Evolutionary conservation across 2,329 filamentous ascomycete genomes (phyloP).

Genomic region (Paracoccidioides brasiliensis): DNA sequence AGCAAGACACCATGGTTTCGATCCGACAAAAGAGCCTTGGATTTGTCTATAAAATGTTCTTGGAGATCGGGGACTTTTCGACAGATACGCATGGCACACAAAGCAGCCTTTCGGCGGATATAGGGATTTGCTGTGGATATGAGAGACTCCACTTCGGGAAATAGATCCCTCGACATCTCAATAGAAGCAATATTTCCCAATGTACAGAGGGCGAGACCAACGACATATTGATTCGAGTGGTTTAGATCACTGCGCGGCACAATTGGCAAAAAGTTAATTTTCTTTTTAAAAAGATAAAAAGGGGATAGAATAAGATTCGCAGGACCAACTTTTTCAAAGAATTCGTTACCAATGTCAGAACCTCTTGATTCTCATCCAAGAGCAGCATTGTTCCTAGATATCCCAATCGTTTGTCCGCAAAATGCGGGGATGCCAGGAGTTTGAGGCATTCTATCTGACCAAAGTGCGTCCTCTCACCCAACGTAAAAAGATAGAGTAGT

Average conservation of each 20-base stretch:
- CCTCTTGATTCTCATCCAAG: slow-evolving; percentile 96
- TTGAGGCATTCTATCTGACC: slow-evolving; percentile 99
- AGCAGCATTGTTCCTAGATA: slow-evolving; percentile 93
- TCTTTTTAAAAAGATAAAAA: not conserved
- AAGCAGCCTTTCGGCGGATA: slow-evolving; percentile 86
- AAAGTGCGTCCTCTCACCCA: slow-evolving; percentile 95
- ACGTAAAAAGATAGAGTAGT: slow-evolving; percentile 91
- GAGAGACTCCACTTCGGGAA: slow-evolving; percentile 86
- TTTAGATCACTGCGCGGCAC: slow-evolving; percentile 60
- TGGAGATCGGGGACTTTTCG: slow-evolving; percentile 94
- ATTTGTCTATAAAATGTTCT: slow-evolving; percentile 94
- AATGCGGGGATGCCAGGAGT: slow-evolving; percentile 86
- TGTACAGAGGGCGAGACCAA: slow-evolving; percentile 89
- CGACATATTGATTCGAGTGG: slow-evolving; percentile 96
- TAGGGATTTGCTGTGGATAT: slow-evolving; percentile 95
- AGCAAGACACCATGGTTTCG: slow-evolving; percentile 91
- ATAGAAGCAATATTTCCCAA: slow-evolving; percentile 95
- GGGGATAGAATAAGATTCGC: not conserved
- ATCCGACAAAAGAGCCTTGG: slow-evolving; percentile 74
- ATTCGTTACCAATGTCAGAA: slow-evolving; percentile 91
- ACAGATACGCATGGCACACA: slow-evolving; percentile 99
- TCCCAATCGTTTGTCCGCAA: slow-evolving; percentile 91
- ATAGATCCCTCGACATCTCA: slow-evolving; percentile 96
- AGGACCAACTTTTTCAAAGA: slow-evolving; percentile 81
- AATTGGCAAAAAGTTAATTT: not conserved